Conservation (phyloP, 192 early-diverging fungal genomes). For the Physocladia obscura region DNA sequence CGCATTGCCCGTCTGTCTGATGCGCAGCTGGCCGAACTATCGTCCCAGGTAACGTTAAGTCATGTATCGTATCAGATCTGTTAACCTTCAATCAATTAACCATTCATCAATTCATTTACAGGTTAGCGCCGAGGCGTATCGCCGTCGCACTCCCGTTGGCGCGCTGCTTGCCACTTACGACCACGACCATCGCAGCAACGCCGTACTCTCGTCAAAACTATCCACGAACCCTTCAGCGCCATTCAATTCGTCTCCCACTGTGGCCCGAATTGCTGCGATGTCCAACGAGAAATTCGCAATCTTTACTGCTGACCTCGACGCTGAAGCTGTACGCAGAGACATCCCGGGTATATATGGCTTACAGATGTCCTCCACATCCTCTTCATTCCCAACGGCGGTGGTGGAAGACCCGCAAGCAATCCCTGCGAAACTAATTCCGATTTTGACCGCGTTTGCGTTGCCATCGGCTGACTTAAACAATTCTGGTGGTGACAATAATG, state of each 20-base stretch:
- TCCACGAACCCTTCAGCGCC: background rate
- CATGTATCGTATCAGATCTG: too few species aligned
- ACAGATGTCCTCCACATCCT: background rate
- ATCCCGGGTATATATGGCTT: constrained; percentile 34
- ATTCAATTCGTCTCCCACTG: constrained; percentile 14
- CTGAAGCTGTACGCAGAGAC: constrained; percentile 28
- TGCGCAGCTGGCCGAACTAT: constrained; percentile 30
- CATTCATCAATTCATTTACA: too few species aligned
- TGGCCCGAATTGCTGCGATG: constrained; percentile 29
- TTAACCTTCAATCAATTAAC: too few species aligned
- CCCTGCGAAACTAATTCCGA: constrained; percentile 7
- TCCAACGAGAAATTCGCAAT: constrained; percentile 33
- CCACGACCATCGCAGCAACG: background rate
- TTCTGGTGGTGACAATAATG: background rate
- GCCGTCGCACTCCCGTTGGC: constrained; percentile 32
- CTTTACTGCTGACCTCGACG: constrained; percentile 29
- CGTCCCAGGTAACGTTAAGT: constrained; percentile 11
- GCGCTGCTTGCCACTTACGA: constrained; percentile 28
- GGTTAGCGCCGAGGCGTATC: constrained; percentile 27
- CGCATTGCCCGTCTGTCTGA: constrained; percentile 23
- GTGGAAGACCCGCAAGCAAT: background rate
- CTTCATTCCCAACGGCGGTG: background rate
- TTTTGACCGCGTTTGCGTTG: background rate
- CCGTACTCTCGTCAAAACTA: background rate
- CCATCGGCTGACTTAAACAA: background rate